These are phyloP conservation scores for Prunus campanulata DNA, from an alignment of 306 rosid genomes.

Conservation along the genomic window DNA sequence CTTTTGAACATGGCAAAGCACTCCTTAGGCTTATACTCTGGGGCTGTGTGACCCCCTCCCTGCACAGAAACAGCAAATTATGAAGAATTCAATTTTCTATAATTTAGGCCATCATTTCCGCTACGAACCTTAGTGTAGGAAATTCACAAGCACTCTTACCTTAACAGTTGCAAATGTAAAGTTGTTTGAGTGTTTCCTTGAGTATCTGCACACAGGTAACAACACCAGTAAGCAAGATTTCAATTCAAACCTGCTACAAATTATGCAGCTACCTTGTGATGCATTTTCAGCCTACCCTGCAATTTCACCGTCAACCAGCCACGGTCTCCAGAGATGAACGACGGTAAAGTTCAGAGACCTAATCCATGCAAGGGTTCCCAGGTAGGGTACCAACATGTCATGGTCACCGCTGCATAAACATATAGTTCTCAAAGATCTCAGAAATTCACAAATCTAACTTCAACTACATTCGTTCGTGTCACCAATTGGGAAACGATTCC, in stretches of 20 bases:
- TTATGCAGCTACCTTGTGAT: too few species aligned
- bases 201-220: conserved; percentile 10
- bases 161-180: conserved; percentile 50
- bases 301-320: conserved; percentile 40
- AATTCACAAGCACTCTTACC: conserved; percentile 9
- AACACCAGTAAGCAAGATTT: background rate
- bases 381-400: conserved; percentile 33
- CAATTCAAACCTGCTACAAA: background rate
- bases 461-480: too few species aligned
- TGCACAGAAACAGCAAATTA: background rate
- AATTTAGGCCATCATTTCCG: background rate
- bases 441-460: too few species aligned
- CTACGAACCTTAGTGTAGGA: background rate
- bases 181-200: conserved; percentile 28
- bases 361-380: conserved; percentile 51
- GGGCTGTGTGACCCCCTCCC: conserved; percentile 30
- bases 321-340: conserved; percentile 40
- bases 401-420: conserved; percentile 48
- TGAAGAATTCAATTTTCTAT: background rate
- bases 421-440: too few species aligned
- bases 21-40: conserved; percentile 21
- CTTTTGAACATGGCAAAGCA: conserved; percentile 29
- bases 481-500: too few species aligned
- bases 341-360: conserved; percentile 45
- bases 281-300: conserved; percentile 34